phyloP scores from a whole-genome alignment of 495 filamentous ascomycete genomes.

The Aspergillus kassunensis region DNA sequence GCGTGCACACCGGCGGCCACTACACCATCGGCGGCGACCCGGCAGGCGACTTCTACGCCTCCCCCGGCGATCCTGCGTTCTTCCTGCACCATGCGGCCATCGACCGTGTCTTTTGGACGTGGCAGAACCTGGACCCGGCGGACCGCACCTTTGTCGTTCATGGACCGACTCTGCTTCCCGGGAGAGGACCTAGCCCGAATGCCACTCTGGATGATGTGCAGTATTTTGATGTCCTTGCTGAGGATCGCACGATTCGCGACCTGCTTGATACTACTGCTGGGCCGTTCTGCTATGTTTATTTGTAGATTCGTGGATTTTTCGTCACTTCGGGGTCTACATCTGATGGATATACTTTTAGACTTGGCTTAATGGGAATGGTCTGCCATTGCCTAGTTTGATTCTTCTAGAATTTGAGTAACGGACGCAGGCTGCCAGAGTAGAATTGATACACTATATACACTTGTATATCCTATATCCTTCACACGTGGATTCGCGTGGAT shows the following conservation, averaged over 20 bases:
- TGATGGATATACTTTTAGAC: too few relatives aligned
- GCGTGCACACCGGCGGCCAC: conserved; percentile 29
- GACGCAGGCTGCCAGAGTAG: too few relatives aligned
- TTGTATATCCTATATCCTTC: too few relatives aligned
- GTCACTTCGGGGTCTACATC: too few relatives aligned
- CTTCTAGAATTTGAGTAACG: too few relatives aligned
- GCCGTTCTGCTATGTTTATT: conserved; percentile 47
- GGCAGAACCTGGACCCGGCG: conserved; percentile 38
- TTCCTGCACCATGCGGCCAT: conserved; percentile 55
- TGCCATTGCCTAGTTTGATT: too few relatives aligned
- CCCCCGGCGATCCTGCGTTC: conserved; percentile 49
- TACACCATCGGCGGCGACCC: conserved; percentile 27
- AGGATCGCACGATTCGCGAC: conserved; percentile 21
- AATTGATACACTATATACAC: too few relatives aligned
- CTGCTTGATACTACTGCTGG: conserved; percentile 38
- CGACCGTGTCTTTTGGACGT: conserved; percentile 56
- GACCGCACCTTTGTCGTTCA: conserved; percentile 18
- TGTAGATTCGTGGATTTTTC: too few relatives aligned
- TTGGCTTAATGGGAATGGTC: too few relatives aligned
- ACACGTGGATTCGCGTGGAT: too few relatives aligned
- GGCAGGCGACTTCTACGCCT: conserved; percentile 26
- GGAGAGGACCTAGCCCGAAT: conserved; percentile 1
- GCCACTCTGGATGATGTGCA: conserved; percentile 14
- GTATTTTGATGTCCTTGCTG: conserved; percentile 9
- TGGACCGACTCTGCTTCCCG: conserved; percentile 7